These are phyloP conservation scores for Neurospora tetraspora DNA, from an alignment of 495 filamentous ascomycete species.

Conservation along the genomic window DNA sequence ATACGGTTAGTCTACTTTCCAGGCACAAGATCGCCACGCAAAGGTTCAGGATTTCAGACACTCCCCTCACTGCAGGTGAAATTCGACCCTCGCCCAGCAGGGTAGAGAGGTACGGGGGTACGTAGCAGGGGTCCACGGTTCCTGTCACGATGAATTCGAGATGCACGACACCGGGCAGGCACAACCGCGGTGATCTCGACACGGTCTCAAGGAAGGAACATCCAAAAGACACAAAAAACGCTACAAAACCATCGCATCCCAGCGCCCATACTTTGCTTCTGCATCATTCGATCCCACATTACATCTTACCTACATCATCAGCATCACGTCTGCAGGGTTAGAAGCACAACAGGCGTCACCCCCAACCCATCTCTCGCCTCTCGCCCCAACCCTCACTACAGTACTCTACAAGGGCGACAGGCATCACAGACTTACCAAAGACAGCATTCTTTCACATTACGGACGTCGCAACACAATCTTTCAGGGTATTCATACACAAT, in stretches of 20 bases:
- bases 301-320: neutral
- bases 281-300: neutral
- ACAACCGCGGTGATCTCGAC: neutral
- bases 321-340: neutral
- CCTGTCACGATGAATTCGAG: neutral
- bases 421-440: neutral
- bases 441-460: neutral
- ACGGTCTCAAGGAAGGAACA: neutral
- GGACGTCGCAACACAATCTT: neutral
- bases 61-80: neutral
- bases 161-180: neutral
- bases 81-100: neutral
- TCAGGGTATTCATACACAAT: neutral
- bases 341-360: neutral
- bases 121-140: neutral
- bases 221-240: neutral
- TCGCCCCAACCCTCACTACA: neutral
- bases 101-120: neutral
- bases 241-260: constrained; percentile 1
- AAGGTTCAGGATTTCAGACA: neutral
- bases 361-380: neutral
- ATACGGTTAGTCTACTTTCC: neutral
- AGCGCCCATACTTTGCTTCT: neutral
- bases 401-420: neutral
- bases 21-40: constrained; percentile 5